Conservation (phyloP, 805 yeast genomes). For the Ogataea salicorniae region DNA sequence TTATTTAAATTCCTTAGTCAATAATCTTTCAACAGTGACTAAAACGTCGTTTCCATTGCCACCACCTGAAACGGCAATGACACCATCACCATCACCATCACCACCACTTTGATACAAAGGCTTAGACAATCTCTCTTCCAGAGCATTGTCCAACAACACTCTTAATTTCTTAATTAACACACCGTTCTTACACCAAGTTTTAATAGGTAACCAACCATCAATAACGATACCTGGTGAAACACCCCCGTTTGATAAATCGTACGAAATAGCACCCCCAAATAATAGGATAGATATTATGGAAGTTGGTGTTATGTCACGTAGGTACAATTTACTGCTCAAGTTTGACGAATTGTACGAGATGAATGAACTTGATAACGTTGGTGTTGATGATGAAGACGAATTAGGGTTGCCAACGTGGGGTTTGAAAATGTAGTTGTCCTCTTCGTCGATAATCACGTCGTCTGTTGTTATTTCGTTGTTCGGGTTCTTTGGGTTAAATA, state of each 20-base stretch:
- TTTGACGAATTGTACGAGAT: slow-evolving; percentile 57
- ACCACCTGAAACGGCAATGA: slow-evolving; percentile 33
- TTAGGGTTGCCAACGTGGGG: slow-evolving; percentile 24
- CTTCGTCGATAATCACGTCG: slow-evolving; percentile 20
- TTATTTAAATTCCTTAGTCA: slow-evolving; percentile 10
- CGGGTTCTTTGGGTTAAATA: slow-evolving; percentile 42
- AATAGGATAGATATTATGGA: slow-evolving; percentile 65
- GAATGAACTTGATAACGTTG: slow-evolving; percentile 48
- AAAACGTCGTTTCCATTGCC: slow-evolving; percentile 32
- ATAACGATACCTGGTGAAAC: slow-evolving; percentile 79
- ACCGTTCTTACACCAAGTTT: slow-evolving; percentile 93
- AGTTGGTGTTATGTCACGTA: slow-evolving; percentile 78
- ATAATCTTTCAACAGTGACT: background rate
- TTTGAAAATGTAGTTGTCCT: slow-evolving; percentile 35
- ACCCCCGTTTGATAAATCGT: slow-evolving; percentile 45
- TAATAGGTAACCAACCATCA: slow-evolving; percentile 84
- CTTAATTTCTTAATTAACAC: slow-evolving; percentile 73
- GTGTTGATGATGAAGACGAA: slow-evolving; percentile 21
- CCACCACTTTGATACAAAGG: slow-evolving; percentile 32
- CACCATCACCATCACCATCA: slow-evolving; percentile 23
- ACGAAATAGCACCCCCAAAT: slow-evolving; percentile 71
- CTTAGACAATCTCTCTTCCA: slow-evolving; percentile 53
- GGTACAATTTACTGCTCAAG: slow-evolving; percentile 58
- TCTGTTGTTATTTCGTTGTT: slow-evolving; percentile 10
- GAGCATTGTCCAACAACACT: slow-evolving; percentile 56